Evolutionary conservation across 2,329 filamentous ascomycete species (phyloP).

Genomic region (Beauveria australis): DNA sequence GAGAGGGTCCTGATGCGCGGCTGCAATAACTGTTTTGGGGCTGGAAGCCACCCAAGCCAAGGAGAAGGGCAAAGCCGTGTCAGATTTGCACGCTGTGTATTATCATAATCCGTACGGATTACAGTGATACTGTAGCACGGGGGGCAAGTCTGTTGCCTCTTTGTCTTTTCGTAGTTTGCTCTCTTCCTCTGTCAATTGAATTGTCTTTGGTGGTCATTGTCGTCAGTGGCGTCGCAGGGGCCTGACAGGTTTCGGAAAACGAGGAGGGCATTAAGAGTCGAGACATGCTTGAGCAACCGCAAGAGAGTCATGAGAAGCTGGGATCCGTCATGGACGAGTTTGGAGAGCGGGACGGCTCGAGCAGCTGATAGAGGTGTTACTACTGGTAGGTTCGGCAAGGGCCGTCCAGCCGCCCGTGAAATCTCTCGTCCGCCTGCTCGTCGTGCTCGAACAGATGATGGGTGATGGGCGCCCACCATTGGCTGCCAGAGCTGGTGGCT

Average conservation of each 20-base stretch:
- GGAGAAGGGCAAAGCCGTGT: not conserved
- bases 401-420: not conserved
- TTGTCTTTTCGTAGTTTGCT: not conserved
- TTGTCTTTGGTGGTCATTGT: not conserved
- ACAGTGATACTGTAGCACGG: not conserved
- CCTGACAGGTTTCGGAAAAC: conserved; percentile 1
- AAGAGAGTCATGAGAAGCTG: not conserved
- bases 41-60: not conserved
- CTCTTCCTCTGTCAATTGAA: not conserved
- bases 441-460: not conserved
- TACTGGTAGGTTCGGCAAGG: not conserved
- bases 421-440: not conserved
- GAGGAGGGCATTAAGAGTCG: not conserved
- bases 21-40: conserved; percentile 7
- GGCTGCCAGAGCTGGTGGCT: not conserved
- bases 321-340: not conserved
- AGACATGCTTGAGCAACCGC: conserved; percentile 2
- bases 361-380: no score
- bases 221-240: not conserved
- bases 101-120: not conserved
- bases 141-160: not conserved
- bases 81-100: not conserved
- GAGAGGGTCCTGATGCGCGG: conserved; percentile 3
- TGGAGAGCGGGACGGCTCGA: conserved; percentile 4
- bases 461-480: not conserved